Percentiles rank a stretch among this genome's conserved stretches.
Evolutionary conservation across 768 basidiomycete species (phyloP).

Genomic region (Candolleomyces efflorescens): DNA sequence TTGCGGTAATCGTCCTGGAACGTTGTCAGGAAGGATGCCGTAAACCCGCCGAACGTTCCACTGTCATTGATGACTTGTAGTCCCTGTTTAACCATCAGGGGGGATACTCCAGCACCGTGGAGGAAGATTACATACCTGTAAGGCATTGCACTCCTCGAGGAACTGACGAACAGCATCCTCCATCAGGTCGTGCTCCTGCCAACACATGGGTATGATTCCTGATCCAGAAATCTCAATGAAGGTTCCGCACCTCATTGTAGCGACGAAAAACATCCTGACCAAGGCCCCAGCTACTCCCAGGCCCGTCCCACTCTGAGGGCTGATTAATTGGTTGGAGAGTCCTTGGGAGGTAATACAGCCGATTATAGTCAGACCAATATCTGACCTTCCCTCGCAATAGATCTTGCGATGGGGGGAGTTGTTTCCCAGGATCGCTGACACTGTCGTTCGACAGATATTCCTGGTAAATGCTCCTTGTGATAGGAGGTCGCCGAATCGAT

Average conservation of each 20-base stretch:
- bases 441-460: slow-evolving; percentile 27
- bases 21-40: slow-evolving; percentile 48
- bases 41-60: slow-evolving; percentile 62
- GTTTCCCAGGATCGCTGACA: neutral
- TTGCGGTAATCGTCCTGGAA: slow-evolving; percentile 70
- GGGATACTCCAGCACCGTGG: neutral
- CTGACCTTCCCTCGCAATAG: slow-evolving; percentile 29
- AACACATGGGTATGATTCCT: neutral
- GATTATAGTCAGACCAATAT: slow-evolving; percentile 70
- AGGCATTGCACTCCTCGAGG: slow-evolving; percentile 70
- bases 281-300: slow-evolving; percentile 52
- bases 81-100: slow-evolving; percentile 41
- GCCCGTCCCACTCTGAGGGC: slow-evolving; percentile 47
- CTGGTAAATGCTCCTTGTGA: slow-evolving; percentile 56
- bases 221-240: neutral
- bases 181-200: slow-evolving; percentile 60
- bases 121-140: slow-evolving; percentile 47
- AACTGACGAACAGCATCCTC: slow-evolving; percentile 63
- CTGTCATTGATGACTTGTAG: slow-evolving; percentile 65
- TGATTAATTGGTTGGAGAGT: slow-evolving; percentile 64
- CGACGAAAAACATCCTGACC: slow-evolving; percentile 49
- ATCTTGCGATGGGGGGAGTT: slow-evolving; percentile 7
- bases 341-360: slow-evolving; percentile 60
- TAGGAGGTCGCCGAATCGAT: slow-evolving; percentile 20
- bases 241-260: slow-evolving; percentile 49